Base-by-base conservation (phyloP, 768 basidiomycete genomes). In the Boletus reticulatus region DNA sequence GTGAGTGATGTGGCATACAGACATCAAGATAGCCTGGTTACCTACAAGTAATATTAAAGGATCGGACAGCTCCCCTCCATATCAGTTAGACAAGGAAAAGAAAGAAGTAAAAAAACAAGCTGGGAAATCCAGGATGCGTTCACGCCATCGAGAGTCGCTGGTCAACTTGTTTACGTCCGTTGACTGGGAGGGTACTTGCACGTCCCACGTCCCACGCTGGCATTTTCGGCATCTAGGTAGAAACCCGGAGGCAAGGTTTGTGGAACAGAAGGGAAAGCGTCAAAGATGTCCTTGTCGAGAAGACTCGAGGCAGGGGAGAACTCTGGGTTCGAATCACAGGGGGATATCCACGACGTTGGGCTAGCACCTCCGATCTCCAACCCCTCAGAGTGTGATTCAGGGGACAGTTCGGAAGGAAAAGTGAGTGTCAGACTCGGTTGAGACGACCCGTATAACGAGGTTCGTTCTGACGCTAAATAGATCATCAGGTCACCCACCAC, bases 241-340 rank as follows among this genome's bases (percentile, higher is more conserved):
- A 55, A 66, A 31, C 67, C 70, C 32, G 72, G 63, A 2, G 81
- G 80, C 6, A 76, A 68, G 17, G 74, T 75, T 45, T 78, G 74
- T 2, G 88, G 88, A 6, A 89, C 87, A 34, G 80, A 80, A 22
- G 89, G 89, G 70, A 90, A 89, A 8, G 85, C 80, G 55, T 89
- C 87, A 59, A 85, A 87, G 22, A 88, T 70, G 12, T 80, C 80
- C 57, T 75, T 73, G 63, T 86, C 84, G 42, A 89, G 79, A 24
- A 63, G 32, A 60, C 71, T 71, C 2, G 69, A 59, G 0, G 62
- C 44, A 16, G 69, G 48, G 72, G 82, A 57, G 75, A 82, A 59
- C 75, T 72, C 56, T 66, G 72, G 43, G 53, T 63, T 75, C 3
- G 77, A 75, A 37, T 76, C 69, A 66, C 17, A 72, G 53, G 31